Evolutionary conservation across 2,329 filamentous ascomycete species (phyloP), one percentile per base, ranked within the genome.

Genomic region (Fonsecaea pedrosoi): DNA sequence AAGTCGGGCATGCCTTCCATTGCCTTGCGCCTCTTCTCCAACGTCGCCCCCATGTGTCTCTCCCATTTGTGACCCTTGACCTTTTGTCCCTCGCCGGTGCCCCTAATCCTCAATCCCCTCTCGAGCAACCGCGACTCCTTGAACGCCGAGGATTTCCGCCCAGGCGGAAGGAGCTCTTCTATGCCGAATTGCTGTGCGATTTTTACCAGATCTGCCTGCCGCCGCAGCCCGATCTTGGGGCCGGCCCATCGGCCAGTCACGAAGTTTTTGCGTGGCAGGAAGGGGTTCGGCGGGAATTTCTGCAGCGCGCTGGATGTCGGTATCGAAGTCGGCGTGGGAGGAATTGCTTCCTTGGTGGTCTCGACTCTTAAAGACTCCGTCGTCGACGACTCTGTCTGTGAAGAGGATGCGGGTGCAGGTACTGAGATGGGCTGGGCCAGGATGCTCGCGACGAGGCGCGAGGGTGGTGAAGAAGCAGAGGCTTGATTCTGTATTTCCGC

Each of bases 61-160:
- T 99, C 95, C 88, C 94, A 92, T 74, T 88, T 85, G 81, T 97
- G 94, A 79, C 95, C 95, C 90, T 98, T 99, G 78, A 97, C 94
- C 80, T 86, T 89, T 81, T 97, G 89, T 65, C 93, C 94, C 72
- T 92, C 89, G 84, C 95, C 94, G 1, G 94, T 98, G 74, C 94
- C 94, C 86, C 94, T 94, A 66, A 97, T 91, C 69, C 89, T 85
- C 78, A 97, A 78, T 58, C 94, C 94, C 71, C 90, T 85, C 82
- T 96, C 91, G 66, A 92, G 87, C 65, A 92, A 84, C 78, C 88
- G 86, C 74, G 87, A 85, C 75, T 93, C 85, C 78, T 80, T 79
- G 72, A 77, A 81, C 85, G 88, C 90, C 1, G 89, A 90, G 73
- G 89, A 88, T 86, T 97, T 97, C 66, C 83, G 83, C 10, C 90